Percentiles rank a stretch among this genome's conserved stretches.
These are phyloP conservation scores for Termitomyces heimii DNA, from an alignment of 768 basidiomycete species.

Conservation along the genomic window DNA sequence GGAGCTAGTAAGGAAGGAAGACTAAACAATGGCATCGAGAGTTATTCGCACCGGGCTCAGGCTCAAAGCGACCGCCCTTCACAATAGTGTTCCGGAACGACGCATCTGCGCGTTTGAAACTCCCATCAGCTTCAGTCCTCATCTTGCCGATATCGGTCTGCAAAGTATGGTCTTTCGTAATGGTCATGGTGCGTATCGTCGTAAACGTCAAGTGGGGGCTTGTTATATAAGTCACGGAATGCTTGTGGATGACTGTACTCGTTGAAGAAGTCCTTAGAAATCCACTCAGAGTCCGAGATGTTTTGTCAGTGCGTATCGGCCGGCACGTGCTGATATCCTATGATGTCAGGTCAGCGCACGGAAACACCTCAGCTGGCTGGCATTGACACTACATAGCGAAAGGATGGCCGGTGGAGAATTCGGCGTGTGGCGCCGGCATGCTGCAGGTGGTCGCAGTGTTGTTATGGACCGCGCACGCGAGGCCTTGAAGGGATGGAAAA, in stretches of 20 bases:
- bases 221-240: not conserved
- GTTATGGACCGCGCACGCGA: not conserved
- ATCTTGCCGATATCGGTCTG: conserved; percentile 49
- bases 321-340: not conserved
- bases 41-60: conserved; percentile 66
- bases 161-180: conserved; percentile 23
- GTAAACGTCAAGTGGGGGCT: not conserved
- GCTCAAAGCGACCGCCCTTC: conserved; percentile 54
- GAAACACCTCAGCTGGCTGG: not conserved
- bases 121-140: conserved; percentile 41
- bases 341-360: not conserved
- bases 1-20: not conserved
- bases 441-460: not conserved
- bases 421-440: not conserved
- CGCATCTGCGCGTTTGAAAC: conserved; percentile 48
- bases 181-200: conserved; percentile 11
- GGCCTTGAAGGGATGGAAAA: not conserved
- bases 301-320: not conserved
- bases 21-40: not conserved
- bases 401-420: not conserved
- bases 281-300: not conserved
- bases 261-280: conserved; percentile 2
- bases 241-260: conserved; percentile 1
- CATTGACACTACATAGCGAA: not conserved
- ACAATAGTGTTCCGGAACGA: conserved; percentile 51